phyloP scores from a whole-genome alignment of 306 rosid genomes.

The Lagenaria siceraria region DNA sequence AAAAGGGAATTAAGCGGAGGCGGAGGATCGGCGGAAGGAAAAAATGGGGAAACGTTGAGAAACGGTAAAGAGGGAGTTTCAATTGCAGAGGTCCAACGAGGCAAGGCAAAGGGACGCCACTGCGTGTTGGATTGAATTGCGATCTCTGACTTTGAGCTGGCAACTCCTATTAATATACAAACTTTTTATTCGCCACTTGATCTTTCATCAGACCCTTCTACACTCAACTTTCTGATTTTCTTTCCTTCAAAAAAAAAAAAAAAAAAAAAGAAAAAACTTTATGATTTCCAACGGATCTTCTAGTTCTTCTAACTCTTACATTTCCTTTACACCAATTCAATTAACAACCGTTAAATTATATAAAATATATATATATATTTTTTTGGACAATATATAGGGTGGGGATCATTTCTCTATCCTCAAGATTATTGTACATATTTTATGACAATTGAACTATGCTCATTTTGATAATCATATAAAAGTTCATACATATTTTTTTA shows the following conservation, averaged over 20 bases:
- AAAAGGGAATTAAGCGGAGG: background rate
- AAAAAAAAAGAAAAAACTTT: background rate
- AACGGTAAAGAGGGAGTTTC: background rate
- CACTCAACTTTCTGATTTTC: background rate
- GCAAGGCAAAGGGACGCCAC: background rate
- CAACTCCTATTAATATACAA: background rate
- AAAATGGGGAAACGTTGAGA: background rate
- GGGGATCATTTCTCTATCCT: accelerated
- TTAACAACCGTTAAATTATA: too few species aligned
- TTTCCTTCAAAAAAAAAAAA: background rate
- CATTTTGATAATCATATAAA: too few species aligned
- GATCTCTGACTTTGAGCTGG: background rate
- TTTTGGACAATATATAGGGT: too few species aligned
- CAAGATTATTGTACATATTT: too few species aligned
- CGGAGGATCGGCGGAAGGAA: background rate
- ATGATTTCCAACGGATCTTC: background rate
- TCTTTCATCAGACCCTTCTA: background rate
- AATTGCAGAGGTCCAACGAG: background rate
- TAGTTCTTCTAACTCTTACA: too few species aligned
- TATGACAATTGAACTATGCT: too few species aligned
- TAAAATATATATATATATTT: too few species aligned
- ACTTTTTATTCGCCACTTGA: background rate
- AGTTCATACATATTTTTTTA: too few species aligned
- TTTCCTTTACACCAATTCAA: too few species aligned
- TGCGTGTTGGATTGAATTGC: background rate